phyloP scores from a whole-genome alignment of 2,329 filamentous ascomycete genomes.

The Venturia asperata region DNA sequence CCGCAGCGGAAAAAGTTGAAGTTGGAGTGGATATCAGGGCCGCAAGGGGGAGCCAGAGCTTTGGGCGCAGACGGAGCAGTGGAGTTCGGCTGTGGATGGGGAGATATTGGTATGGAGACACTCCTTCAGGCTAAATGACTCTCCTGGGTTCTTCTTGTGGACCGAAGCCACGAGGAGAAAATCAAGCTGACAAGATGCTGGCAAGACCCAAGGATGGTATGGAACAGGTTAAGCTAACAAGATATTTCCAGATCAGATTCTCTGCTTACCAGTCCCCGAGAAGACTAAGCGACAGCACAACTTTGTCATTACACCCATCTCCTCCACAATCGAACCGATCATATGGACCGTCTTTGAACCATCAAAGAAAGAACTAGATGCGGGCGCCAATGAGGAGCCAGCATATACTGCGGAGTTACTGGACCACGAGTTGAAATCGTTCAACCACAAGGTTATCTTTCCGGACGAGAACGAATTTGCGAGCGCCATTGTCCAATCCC shows the following conservation, averaged over 20 bases:
- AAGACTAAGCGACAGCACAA: slow-evolving; percentile 57
- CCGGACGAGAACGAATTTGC: slow-evolving; percentile 52
- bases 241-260: slow-evolving; percentile 42
- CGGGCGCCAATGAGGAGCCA: slow-evolving; percentile 31
- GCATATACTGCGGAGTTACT: slow-evolving; percentile 26
- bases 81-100: slow-evolving; percentile 47
- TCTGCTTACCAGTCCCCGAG: slow-evolving; percentile 57
- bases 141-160: not conserved
- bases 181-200: not conserved
- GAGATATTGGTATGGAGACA: slow-evolving; percentile 37
- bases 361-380: slow-evolving; percentile 36
- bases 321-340: slow-evolving; percentile 41
- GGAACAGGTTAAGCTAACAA: not conserved
- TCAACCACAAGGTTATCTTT: slow-evolving; percentile 43
- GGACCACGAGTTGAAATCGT: slow-evolving; percentile 42
- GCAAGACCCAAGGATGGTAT: not conserved
- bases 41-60: slow-evolving; percentile 40
- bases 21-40: slow-evolving; percentile 45
- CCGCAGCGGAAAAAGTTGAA: slow-evolving; percentile 58
- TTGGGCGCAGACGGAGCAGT: slow-evolving; percentile 44
- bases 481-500: slow-evolving; percentile 52
- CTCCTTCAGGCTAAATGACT: not conserved
- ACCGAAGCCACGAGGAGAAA: not conserved
- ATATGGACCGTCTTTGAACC: slow-evolving; percentile 55
- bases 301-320: slow-evolving; percentile 52